These are phyloP conservation scores for Mangifera indica DNA, from an alignment of 345 rosid genomes.

Conservation along the genomic window DNA sequence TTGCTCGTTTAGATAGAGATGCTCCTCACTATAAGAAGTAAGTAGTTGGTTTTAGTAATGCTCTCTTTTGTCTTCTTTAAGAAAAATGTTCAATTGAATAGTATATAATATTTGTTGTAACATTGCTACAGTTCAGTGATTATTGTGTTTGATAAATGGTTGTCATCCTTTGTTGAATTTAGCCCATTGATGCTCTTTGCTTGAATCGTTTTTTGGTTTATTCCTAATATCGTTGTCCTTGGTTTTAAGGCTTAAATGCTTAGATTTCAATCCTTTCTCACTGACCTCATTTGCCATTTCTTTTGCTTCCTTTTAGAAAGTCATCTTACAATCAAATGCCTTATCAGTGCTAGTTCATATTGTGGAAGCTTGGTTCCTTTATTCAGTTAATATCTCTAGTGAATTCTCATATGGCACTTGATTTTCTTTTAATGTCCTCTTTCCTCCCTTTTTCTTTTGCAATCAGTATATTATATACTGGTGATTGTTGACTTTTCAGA, in stretches of 20 bases:
- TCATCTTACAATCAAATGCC: neutral
- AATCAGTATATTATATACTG: neutral
- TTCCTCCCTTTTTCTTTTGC: too few species aligned
- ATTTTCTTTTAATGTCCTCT: neutral
- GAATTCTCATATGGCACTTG: neutral
- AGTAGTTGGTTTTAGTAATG: slow-evolving; percentile 20
- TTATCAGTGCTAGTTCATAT: neutral
- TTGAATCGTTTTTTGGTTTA: neutral
- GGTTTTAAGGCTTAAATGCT: neutral
- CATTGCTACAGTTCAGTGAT: too few species aligned
- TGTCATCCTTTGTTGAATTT: neutral
- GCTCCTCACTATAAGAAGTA: slow-evolving; percentile 92
- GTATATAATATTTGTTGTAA: neutral
- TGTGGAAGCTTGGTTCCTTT: neutral
- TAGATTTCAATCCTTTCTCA: neutral
- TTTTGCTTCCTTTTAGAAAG: neutral
- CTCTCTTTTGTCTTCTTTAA: slow-evolving; percentile 7
- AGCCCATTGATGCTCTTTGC: neutral
- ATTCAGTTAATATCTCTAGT: neutral
- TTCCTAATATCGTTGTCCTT: neutral
- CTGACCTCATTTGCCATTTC: neutral
- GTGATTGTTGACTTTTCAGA: neutral
- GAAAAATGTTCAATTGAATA: neutral
- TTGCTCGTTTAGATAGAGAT: slow-evolving; percentile 95
- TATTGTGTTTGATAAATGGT: neutral